Evolutionary conservation across 2,329 filamentous ascomycete genomes (phyloP), one percentile per base, ranked within the genome.

Genomic region (Escovopsis weberi): DNA sequence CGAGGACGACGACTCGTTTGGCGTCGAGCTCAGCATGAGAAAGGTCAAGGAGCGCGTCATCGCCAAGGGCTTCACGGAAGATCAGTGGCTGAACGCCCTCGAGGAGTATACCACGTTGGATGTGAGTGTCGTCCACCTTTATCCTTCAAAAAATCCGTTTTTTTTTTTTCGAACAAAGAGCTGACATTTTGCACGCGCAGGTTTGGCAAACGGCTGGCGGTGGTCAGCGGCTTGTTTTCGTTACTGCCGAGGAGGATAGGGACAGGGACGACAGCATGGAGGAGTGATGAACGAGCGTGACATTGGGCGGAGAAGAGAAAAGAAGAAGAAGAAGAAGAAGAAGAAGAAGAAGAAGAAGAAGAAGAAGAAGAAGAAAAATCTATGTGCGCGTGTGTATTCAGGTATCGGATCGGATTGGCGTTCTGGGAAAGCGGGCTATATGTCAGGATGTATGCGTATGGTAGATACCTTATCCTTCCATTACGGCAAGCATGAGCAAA

Each of bases 1-100:
- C 52, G 83, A 65, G 4, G 70, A 71, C 0, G 69, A 70, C 4
- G 69, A 71, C 18, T 68, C 66, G 43, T 57, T 61, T 33, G 69
- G 71, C 12, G 59, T 73, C 18, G 88, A 95, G 62, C 66, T 98
- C 53, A 91, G 82, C 61, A 74, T 98, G 68, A 76, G 83, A 51
- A 83, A 86, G 63, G 85, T 98, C 46, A 78, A 88, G 59, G 88
- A 95, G 63, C 70, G 91, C 50, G 87, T 98, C 28, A 72, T 96
- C 54, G 91, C 88, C 42, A 95, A 94, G 73, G 91, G 91, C 3
- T 98, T 95, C 62, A 98, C 89, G 0, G 82, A 87, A 50, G 86
- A 96, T 62, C 88, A 98, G 62, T 87, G 94, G 66, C 72, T 84
- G 55, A 75, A 75, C 51, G 82, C 88, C 18, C 71, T 98, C 58